Conservation (phyloP, 306 rosid species). For the Senna siamea region DNA sequence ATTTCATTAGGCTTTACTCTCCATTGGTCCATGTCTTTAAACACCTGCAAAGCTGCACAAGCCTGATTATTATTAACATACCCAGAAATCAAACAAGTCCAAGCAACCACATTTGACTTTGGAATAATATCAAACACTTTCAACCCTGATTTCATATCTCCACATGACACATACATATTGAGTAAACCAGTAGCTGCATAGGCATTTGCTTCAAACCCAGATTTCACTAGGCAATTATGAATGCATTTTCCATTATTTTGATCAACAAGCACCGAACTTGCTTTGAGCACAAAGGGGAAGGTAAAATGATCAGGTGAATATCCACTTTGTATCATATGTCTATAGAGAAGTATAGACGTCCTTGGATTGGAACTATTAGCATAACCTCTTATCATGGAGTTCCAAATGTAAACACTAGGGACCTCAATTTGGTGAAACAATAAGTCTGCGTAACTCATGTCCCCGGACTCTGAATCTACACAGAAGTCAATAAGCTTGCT, state of each 20-base stretch:
- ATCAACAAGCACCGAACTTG: conserved; percentile 45
- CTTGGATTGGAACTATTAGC: conserved; percentile 52
- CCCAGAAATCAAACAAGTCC: conserved; percentile 79
- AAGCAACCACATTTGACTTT: conserved; percentile 77
- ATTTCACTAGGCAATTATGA: conserved; percentile 59
- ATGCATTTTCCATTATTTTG: conserved; percentile 53
- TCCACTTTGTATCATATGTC: conserved; percentile 61
- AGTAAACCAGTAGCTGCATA: conserved; percentile 67
- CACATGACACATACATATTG: conserved; percentile 58
- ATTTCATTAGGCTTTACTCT: conserved; percentile 72
- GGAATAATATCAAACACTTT: conserved; percentile 73
- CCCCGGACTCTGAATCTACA: conserved; percentile 54
- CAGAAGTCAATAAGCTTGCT: conserved; percentile 77
- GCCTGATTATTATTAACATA: conserved; percentile 47
- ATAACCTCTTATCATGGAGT: conserved; percentile 73
- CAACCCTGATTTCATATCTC: conserved; percentile 45
- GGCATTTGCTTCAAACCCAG: conserved; percentile 62
- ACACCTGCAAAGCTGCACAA: conserved; percentile 51
- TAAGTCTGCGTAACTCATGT: conserved; percentile 56
- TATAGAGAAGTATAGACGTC: conserved; percentile 53
- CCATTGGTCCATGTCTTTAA: conserved; percentile 53
- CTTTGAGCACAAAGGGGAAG: conserved; percentile 76
- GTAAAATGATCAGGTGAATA: conserved; percentile 71
- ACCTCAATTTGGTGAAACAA: conserved; percentile 53
- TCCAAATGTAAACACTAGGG: conserved; percentile 74